These are phyloP conservation scores for Potentilla sterilis DNA, from an alignment of 306 rosid species.

Conservation along the genomic window DNA sequence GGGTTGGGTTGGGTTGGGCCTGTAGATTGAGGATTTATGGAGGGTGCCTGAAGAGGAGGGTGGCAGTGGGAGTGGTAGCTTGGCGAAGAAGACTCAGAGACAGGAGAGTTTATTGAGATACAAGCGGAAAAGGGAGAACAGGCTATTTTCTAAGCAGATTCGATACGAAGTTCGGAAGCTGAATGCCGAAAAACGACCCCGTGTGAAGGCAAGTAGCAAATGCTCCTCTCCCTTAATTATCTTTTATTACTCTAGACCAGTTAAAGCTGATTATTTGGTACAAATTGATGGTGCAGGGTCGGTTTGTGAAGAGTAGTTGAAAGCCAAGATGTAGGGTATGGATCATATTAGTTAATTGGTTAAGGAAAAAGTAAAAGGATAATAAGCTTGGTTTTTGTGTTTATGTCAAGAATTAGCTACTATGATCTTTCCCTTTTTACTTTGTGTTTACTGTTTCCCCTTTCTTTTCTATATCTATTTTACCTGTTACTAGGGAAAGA, in stretches of 20 bases:
- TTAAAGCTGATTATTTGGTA: background rate
- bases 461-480: background rate
- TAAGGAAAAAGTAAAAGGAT: background rate
- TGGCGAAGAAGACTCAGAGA: constrained; percentile 46
- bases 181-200: constrained; percentile 88
- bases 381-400: background rate
- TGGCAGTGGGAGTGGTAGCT: background rate
- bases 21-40: constrained; percentile 38
- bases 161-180: constrained; percentile 88
- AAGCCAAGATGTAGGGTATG: constrained; percentile 20
- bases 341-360: constrained; percentile 1
- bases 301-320: constrained; percentile 84
- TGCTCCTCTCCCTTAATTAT: background rate
- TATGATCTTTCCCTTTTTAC: background rate
- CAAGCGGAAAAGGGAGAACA: constrained; percentile 76
- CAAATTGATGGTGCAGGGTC: constrained; percentile 56
- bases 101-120: constrained; percentile 86
- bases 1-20: too few species aligned
- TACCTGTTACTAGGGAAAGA: background rate
- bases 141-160: constrained; percentile 75
- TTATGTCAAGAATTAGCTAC: background rate
- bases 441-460: background rate
- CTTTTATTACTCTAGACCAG: background rate
- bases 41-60: constrained; percentile 47
- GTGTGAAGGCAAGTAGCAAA: constrained; percentile 65